Conservation (phyloP, 2,329 filamentous ascomycete species). For the Aspergillus uvarum region DNA sequence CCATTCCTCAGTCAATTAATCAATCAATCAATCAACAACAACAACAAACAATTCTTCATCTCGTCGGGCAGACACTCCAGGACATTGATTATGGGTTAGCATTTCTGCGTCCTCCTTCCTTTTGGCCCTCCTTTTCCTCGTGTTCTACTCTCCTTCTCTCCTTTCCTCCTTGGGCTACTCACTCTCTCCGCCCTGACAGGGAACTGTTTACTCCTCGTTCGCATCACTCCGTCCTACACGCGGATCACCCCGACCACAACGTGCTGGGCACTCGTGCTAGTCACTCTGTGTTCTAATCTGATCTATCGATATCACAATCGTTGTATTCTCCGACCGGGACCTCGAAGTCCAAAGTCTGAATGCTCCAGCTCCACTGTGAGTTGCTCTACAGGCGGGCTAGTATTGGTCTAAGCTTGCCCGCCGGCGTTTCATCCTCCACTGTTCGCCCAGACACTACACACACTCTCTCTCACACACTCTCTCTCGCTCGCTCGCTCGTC, state of each 20-base stretch:
- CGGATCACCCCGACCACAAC: background rate
- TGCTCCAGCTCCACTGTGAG: background rate
- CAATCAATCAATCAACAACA: background rate
- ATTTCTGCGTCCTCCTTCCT: background rate
- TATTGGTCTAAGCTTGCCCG: conserved; percentile 13
- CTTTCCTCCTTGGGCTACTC: background rate
- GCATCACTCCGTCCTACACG: background rate
- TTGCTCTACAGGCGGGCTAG: background rate
- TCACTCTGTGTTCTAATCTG: background rate
- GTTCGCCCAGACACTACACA: conserved; percentile 9
- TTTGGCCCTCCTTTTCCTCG: background rate
- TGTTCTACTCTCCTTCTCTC: background rate
- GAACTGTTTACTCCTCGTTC: background rate
- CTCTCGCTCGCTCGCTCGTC: too few species aligned
- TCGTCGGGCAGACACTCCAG: background rate
- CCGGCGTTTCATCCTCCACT: conserved; percentile 22
- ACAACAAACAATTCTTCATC: background rate
- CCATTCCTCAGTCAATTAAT: too few species aligned
- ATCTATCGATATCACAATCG: background rate
- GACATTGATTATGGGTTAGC: background rate
- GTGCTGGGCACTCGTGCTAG: conserved; percentile 2
- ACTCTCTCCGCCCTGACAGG: background rate
- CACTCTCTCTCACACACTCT: too few species aligned
- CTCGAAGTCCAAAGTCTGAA: conserved; percentile 5
- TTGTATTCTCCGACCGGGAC: background rate